Evolutionary conservation across 2,329 filamentous ascomycete species (phyloP), one percentile per base, ranked within the genome.

Genomic region (Phaeosphaeria sp.): DNA sequence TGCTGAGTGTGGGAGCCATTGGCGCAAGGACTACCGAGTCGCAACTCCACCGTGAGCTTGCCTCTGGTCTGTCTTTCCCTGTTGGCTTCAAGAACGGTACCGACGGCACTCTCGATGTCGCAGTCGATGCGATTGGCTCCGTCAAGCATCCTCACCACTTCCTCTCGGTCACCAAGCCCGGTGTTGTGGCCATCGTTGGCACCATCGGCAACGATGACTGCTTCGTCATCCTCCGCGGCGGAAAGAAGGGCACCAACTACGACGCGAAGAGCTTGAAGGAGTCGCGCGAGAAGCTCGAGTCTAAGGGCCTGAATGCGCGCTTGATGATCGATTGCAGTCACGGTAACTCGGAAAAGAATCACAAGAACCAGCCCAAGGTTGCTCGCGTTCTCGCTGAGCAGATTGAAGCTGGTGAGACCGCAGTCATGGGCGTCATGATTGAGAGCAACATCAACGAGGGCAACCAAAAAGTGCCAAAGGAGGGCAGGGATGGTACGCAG

Each of bases 51-150:
- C 89, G 95, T 55, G 95, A 99, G 80, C 83, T 99, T 63, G 94
- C 95, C 21, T 95, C 91, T 52, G 95, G 95, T 74, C 84, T 98
- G 36, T 96, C 91, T 68, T 98, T 97, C 90, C 95, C 95, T 1
- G 93, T 99, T 11, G 95, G 95, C 51, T 99, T 99, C 90, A 99
- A 99, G 87, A 99, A 99, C 79, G 95, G 95, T 64, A 99, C 95
- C 30, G 95, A 99, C 76, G 95, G 95, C 51, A 90, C 89, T 8
- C 82, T 98, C 48, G 87, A 89, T 55, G 93, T 98, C 3, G 93
- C 95, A 13, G 92, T 98, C 68, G 95, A 99, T 76, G 95, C 95
- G 50, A 97, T 98, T 76, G 93, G 93, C 61, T 92, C 95, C 17
- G 94, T 96, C 50, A 89, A 87, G 76, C 92, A 96, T 75, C 92